phyloP scores from a whole-genome alignment of 352 stramenopile species.

The Globisporangium okanoganense region DNA sequence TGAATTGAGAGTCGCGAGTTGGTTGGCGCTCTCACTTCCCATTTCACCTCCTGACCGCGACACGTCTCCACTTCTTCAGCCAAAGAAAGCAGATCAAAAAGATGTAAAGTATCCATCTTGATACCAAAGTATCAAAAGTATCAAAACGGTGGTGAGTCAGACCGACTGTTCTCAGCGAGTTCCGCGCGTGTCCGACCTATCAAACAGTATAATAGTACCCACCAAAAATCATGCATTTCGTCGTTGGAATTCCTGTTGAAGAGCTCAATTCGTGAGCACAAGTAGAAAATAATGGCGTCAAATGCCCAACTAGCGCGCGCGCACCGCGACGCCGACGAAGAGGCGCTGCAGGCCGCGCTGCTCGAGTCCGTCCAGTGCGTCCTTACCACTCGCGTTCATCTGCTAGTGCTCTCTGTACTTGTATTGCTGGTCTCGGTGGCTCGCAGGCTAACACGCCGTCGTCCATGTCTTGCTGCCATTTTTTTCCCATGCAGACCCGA shows the following conservation, averaged over 20 bases:
- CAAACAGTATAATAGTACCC: neutral
- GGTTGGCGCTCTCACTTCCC: too few species aligned
- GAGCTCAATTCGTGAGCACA: neutral
- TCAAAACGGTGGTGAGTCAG: neutral
- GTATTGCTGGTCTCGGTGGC: neutral
- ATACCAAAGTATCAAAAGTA: neutral
- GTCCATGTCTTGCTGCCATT: neutral
- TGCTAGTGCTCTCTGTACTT: neutral
- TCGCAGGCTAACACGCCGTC: neutral
- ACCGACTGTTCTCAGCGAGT: neutral
- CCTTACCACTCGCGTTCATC: neutral
- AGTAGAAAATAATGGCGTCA: constrained; percentile 1
- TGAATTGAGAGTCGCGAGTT: too few species aligned
- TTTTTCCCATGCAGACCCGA: constrained; percentile 31
- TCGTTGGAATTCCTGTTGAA: neutral
- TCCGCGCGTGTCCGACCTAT: neutral
- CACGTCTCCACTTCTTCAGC: too few species aligned
- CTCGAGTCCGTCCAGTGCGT: constrained; percentile 57
- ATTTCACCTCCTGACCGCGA: too few species aligned
- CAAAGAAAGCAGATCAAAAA: neutral
- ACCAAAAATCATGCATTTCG: neutral
- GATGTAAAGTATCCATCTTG: neutral
- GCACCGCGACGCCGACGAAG: constrained; percentile 63
- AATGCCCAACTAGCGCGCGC: neutral
- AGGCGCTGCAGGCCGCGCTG: constrained; percentile 63